Base-by-base conservation (phyloP, 192 early-diverging fungal genomes). In the Lobulomyces angularis region DNA sequence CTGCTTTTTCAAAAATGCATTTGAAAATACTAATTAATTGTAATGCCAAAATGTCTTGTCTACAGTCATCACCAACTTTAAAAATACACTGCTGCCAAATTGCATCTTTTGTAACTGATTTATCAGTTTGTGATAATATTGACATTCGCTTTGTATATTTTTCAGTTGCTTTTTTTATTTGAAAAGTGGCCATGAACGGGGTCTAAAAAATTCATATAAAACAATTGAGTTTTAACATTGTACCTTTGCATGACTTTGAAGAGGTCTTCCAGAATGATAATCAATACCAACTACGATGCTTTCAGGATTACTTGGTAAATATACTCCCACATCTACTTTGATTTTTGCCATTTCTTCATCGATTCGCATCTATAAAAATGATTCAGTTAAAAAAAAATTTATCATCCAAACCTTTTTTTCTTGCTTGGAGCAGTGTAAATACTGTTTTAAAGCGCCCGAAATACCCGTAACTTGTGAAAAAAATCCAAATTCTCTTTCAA, bases 41-140 rank as follows among this genome's bases (percentile, higher is more conserved):
- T 36, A 99, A 59, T 2, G 95, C 93, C 47, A 99, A 69, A 14
- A 99, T 84, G 56, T 99, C 95, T 61, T 99, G 95, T 22, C 95
- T 79, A 64, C 95, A 99, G 63, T 99, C 93, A 48, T 99, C 95
- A 43, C 95, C 95, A 32, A 99, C 93, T 72, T 99, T 99, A 74
- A 99, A 99, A 44, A 99, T 99, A 1, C 88, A 82, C 3, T 83
- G 82, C 53, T 88, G 80, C 62, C 83, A 79, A 2, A 78, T 66
- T 2, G 50, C 23, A 6, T 59, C 42, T 35, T 48, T 42, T 0
- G n/a, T n/a, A n/a, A n/a, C n/a, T n/a, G n/a, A n/a, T n/a, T n/a
- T n/a, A n/a, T 56, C 37, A 7, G 63, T 56, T 62, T 58, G 25
- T 62, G 50, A 26, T 40, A 18, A 28, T 25, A 29, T 3, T 31